Evolutionary conservation across 2,329 filamentous ascomycete species (phyloP).

Genomic region (Fusarium sp.): DNA sequence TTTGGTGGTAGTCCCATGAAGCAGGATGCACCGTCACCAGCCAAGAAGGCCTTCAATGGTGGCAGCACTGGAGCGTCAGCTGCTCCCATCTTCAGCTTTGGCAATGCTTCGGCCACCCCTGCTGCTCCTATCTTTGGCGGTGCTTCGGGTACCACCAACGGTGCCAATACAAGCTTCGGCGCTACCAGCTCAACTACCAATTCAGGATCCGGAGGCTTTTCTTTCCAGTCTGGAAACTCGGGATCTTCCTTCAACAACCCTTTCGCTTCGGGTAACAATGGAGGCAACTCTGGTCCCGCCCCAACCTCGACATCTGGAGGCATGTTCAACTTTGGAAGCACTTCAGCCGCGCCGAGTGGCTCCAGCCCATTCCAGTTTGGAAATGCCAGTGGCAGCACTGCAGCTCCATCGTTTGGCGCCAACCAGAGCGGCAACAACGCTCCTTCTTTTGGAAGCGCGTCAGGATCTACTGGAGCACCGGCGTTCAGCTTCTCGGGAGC

Average conservation of each 20-base stretch:
- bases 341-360: constrained; percentile 44
- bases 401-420: constrained; percentile 46
- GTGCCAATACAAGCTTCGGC: constrained; percentile 50
- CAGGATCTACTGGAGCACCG: constrained; percentile 47
- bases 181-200: constrained; percentile 47
- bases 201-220: constrained; percentile 39
- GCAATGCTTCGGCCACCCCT: constrained; percentile 32
- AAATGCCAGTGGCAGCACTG: constrained; percentile 35
- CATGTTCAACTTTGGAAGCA: constrained; percentile 55
- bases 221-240: constrained; percentile 50
- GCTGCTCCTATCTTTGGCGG: constrained; percentile 50
- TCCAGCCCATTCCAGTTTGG: constrained; percentile 55
- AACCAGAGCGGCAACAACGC: constrained; percentile 39
- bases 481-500: constrained; percentile 56
- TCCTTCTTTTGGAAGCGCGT: constrained; percentile 48
- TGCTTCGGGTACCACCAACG: constrained; percentile 39
- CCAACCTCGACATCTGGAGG: constrained; percentile 41
- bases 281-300: constrained; percentile 38
- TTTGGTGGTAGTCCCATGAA: constrained; percentile 60
- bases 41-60: constrained; percentile 51
- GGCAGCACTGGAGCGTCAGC: constrained; percentile 38
- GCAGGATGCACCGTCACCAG: constrained; percentile 55
- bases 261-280: constrained; percentile 49
- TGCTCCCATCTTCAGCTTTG: constrained; percentile 53
- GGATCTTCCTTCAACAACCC: constrained; percentile 54